Conservation (phyloP, 164 flowering plant species). For the Berberis thunbergii region DNA sequence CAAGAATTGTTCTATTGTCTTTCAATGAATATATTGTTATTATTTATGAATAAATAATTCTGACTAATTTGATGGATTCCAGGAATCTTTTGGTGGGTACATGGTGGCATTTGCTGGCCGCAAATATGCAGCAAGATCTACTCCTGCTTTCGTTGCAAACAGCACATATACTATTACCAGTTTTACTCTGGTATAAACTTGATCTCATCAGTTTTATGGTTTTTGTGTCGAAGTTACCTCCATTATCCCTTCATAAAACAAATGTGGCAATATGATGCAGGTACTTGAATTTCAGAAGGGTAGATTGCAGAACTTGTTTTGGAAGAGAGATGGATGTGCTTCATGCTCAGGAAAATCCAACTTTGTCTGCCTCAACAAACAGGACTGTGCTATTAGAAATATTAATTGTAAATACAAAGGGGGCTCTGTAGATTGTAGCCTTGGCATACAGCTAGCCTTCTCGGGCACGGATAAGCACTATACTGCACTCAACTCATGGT, state of each 20-base stretch:
- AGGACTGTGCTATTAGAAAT: constrained; percentile 65
- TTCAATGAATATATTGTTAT: too few relatives aligned
- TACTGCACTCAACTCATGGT: constrained; percentile 76
- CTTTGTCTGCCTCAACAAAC: constrained; percentile 66
- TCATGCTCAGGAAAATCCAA: constrained; percentile 48
- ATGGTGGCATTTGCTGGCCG: constrained; percentile 99
- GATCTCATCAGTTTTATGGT: too few relatives aligned
- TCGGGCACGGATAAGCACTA: constrained; percentile 90
- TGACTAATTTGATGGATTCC: constrained; percentile 7
- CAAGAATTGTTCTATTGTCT: too few relatives aligned
- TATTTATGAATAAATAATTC: background rate
- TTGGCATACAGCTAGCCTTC: constrained; percentile 79
- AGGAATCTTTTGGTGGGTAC: constrained; percentile 63
- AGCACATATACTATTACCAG: constrained; percentile 65
- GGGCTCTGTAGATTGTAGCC: constrained; percentile 71
- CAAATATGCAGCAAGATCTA: constrained; percentile 89
- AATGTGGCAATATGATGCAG: constrained; percentile 22
- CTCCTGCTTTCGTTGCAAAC: constrained; percentile 78
- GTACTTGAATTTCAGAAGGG: constrained; percentile 83
- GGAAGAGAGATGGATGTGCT: constrained; percentile 87
- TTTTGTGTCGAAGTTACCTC: background rate
- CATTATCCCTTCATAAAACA: background rate
- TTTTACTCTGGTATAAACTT: constrained; percentile 72
- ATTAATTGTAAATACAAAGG: constrained; percentile 43
- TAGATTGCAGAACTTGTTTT: constrained; percentile 65